Conservation (phyloP, 2,329 filamentous ascomycete species). For the Apiospora koreana region DNA sequence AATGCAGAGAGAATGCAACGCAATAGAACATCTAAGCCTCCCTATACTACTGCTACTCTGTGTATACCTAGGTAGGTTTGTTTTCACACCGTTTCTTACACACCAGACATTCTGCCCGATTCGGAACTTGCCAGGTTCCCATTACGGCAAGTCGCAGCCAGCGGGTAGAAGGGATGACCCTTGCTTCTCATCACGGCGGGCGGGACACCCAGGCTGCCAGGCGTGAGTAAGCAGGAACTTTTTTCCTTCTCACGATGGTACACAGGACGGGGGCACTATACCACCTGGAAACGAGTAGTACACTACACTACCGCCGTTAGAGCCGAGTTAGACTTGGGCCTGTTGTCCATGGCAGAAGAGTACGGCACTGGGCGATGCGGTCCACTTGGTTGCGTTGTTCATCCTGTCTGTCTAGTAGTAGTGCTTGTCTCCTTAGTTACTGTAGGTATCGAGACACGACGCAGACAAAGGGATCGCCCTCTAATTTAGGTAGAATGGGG, state of each 20-base stretch:
- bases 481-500: background rate
- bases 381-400: background rate
- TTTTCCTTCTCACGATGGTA: background rate
- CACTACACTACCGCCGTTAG: background rate
- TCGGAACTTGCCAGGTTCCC: background rate
- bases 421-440: background rate
- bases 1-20: background rate
- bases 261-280: background rate
- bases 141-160: background rate
- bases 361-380: background rate
- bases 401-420: background rate
- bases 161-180: background rate
- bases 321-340: background rate
- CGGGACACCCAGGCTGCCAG: too few species aligned
- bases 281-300: background rate
- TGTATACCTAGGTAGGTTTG: background rate
- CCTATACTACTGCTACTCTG: background rate
- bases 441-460: background rate
- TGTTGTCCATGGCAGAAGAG: background rate
- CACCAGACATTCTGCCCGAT: background rate
- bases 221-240: background rate
- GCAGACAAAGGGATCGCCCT: background rate
- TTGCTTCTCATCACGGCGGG: background rate
- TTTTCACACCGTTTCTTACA: conserved; percentile 1
- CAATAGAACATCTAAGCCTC: background rate